Conservation (phyloP, 805 yeast genomes). For the Pichia eremophila region DNA sequence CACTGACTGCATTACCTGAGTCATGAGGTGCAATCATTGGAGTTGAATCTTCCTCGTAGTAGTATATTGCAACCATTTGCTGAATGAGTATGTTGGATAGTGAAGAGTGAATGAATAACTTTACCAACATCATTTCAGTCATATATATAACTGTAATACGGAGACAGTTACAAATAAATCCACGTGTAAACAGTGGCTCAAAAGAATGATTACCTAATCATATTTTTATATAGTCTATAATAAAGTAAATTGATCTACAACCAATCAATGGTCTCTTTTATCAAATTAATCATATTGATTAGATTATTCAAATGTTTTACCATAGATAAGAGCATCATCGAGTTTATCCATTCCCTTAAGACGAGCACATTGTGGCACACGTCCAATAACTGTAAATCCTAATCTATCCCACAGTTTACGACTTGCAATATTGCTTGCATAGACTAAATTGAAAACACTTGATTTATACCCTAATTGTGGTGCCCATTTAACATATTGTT, state of each 20-base stretch:
- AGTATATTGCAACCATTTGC: slow-evolving; percentile 30
- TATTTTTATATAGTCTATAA: too few species aligned
- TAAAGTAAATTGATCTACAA: too few species aligned
- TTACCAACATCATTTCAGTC: too few species aligned
- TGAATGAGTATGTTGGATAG: too few species aligned
- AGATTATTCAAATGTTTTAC: slow-evolving; percentile 29
- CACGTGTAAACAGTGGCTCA: too few species aligned
- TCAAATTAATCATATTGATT: too few species aligned
- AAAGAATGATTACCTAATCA: too few species aligned
- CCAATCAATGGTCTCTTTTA: too few species aligned
- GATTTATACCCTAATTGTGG: slow-evolving; percentile 71
- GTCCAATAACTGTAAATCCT: slow-evolving; percentile 75
- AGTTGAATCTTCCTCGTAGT: slow-evolving; percentile 49
- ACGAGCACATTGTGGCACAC: slow-evolving; percentile 58
- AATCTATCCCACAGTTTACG: slow-evolving; percentile 70
- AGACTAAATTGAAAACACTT: slow-evolving; percentile 82
- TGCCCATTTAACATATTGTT: slow-evolving; percentile 59
- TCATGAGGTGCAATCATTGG: slow-evolving; percentile 62
- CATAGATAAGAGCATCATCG: slow-evolving; percentile 73
- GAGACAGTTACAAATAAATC: too few species aligned
- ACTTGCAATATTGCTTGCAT: slow-evolving; percentile 71
- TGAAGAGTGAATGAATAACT: too few species aligned
- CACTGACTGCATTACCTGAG: slow-evolving; percentile 50
- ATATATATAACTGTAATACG: too few species aligned
- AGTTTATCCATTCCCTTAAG: slow-evolving; percentile 45